These are phyloP conservation scores for Hyphodiscus hymeniophilus DNA, from an alignment of 495 filamentous ascomycete genomes.

Conservation along the genomic window DNA sequence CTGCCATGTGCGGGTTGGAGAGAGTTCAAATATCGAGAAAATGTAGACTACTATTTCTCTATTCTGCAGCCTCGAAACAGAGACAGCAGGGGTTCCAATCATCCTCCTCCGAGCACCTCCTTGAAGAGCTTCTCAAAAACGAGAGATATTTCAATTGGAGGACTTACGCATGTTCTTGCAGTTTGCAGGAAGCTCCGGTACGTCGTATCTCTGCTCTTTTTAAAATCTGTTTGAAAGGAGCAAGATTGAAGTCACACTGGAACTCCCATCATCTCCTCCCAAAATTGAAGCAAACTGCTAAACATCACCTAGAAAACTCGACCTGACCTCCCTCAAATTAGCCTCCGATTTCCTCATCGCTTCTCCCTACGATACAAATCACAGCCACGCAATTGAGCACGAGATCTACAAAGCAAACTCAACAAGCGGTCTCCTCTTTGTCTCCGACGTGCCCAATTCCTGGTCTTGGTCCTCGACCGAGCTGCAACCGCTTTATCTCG, in stretches of 20 bases:
- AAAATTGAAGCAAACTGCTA: too few relatives aligned
- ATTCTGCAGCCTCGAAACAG: too few relatives aligned
- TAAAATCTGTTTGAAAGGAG: background rate
- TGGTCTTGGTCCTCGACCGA: constrained; percentile 21
- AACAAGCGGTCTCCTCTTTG: constrained; percentile 21
- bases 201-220: background rate
- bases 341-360: constrained; percentile 27
- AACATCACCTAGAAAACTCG: constrained; percentile 7
- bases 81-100: background rate
- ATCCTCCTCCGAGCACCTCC: constrained; percentile 23
- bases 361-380: constrained; percentile 14
- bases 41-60: constrained; percentile 6
- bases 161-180: constrained; percentile 22
- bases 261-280: too few relatives aligned
- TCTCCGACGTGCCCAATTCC: constrained; percentile 23
- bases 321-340: constrained; percentile 24
- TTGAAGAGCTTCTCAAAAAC: constrained; percentile 20
- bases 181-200: constrained; percentile 21
- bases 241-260: too few relatives aligned
- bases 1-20: constrained; percentile 25
- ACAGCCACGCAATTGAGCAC: too few relatives aligned
- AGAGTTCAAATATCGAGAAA: constrained; percentile 14
- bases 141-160: constrained; percentile 26
- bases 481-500: constrained; percentile 19
- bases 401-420: too few relatives aligned